Evolutionary conservation across 2,329 filamentous ascomycete genomes (phyloP), one percentile per base, ranked within the genome.

Genomic region (Exophiala sp.): DNA sequence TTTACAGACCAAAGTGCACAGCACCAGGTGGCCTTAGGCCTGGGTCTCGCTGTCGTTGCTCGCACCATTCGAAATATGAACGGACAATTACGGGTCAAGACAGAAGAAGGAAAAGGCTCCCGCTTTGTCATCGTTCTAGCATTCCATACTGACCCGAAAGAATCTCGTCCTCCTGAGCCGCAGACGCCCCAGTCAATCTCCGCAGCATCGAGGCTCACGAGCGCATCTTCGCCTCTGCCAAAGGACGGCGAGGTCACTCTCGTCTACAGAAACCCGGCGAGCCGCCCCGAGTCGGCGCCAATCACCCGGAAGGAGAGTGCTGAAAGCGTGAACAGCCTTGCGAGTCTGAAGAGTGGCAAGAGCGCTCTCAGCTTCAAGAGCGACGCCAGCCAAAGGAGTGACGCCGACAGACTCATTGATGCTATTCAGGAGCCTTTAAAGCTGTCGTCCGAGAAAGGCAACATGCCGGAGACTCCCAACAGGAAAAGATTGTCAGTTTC

Each of bases 11-110:
- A 66, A 2, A 66, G 67, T 27, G 56, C 14, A 6, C 34, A 37
- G 7, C 14, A 37, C 11, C 34, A 61, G 3, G 58, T 65, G 8
- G 82, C 81, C 0, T 68, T 95, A 1, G 90, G 90, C 0, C 76
- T 95, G 8, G 90, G 89, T 0, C 74, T 95, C n/a, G 89, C 89
- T 0, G 76, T 94, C 10, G 89, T 95, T n/a, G 86, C 87, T 13
- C 80, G 89, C 30, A 87, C 88, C 29, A 76, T 95, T 24, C 80
- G 83, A n/a, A 95, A 89, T 62, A 93, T 95, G 86, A 84, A 91
- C 51, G 90, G 89, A 0, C 89, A 95, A 62, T 68, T 95, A 23
- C 81, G 88, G 1, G 70, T 95, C 1, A 91, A 89, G 61, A 95
- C 88, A 0, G 87, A 93, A 61, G 78, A 85, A 63, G 85, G 85